Evolutionary conservation across 805 yeast species (phyloP), one percentile per base, ranked within the genome.

Genomic region (Brettanomyces nanus): DNA sequence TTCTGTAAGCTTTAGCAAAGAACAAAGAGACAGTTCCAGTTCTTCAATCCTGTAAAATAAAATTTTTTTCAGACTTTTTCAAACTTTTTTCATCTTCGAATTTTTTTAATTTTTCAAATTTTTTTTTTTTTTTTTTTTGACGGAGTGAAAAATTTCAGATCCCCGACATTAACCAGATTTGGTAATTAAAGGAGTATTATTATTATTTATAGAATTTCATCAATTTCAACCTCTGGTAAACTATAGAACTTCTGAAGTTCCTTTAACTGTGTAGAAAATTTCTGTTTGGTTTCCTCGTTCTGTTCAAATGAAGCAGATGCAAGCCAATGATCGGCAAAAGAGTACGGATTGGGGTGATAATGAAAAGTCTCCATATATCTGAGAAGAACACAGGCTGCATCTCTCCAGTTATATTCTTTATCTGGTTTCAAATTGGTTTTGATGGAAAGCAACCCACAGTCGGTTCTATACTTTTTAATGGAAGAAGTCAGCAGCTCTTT

Each of bases 21-120:
- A 23, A 23, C 9, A 23, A 9, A 9, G 70, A 41, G 69, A 69
- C 66, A 62, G 49, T 19, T 23, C 39, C 6, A 6, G n/a, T 6
- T 5, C 19, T 27, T 28, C 19, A 17, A 4, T 17, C 27, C 13
- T 9, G 13, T 23, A 23, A 9, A 13, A 13, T 23, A 23, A 9
- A 22, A 14, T 25, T 35, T 19, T 15, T 31, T 23, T 23, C 13
- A 9, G 27, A 9, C 27, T 23, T 23, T n/a, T n/a, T n/a, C n/a
- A n/a, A n/a, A n/a, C n/a, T n/a, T n/a, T n/a, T n/a, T n/a, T n/a
- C n/a, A n/a, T n/a, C n/a, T n/a, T n/a, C n/a, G n/a, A n/a, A n/a
- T n/a, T n/a, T n/a, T n/a, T n/a, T n/a, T n/a, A n/a, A n/a, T n/a
- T n/a, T n/a, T n/a, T n/a, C n/a, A n/a, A n/a, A n/a, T n/a, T n/a